phyloP scores from a whole-genome alignment of 768 basidiomycete genomes.

The Amanita thiersii region DNA sequence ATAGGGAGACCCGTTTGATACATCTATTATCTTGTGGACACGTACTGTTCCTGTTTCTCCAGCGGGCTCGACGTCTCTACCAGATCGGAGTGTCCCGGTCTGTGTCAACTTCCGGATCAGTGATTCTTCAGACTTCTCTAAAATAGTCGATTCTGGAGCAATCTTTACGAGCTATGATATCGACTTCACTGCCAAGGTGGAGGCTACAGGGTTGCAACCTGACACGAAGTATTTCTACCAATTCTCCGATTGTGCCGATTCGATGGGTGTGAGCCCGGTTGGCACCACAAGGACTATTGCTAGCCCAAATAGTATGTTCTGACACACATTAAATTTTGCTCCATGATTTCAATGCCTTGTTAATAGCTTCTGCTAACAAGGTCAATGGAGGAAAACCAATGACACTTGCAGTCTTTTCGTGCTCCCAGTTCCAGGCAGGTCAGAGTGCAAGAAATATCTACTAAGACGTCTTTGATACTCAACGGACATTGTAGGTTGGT shows the following conservation, averaged over 20 bases:
- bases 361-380: constrained; percentile 31
- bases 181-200: constrained; percentile 54
- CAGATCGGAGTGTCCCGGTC: constrained; percentile 42
- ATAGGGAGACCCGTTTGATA: constrained; percentile 48
- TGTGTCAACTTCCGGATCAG: constrained; percentile 42
- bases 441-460: background rate
- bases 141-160: constrained; percentile 32
- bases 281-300: constrained; percentile 47
- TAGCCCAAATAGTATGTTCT: constrained; percentile 30
- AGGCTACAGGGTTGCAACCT: constrained; percentile 38
- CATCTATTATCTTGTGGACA: constrained; percentile 51
- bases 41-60: constrained; percentile 35
- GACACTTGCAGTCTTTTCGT: constrained; percentile 51
- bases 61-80: constrained; percentile 20
- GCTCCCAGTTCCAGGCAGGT: constrained; percentile 47
- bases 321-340: too few relatives aligned
- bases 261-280: constrained; percentile 32
- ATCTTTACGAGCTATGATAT: constrained; percentile 52
- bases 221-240: constrained; percentile 50
- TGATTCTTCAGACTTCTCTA: constrained; percentile 22
- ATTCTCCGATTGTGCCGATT: constrained; percentile 46
- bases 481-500: constrained; percentile 31
- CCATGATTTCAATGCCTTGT: too few relatives aligned
- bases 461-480: background rate
- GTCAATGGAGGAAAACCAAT: constrained; percentile 48